Base-by-base conservation (phyloP, 2,329 filamentous ascomycete species). In the Paecilomyces fulvus region DNA sequence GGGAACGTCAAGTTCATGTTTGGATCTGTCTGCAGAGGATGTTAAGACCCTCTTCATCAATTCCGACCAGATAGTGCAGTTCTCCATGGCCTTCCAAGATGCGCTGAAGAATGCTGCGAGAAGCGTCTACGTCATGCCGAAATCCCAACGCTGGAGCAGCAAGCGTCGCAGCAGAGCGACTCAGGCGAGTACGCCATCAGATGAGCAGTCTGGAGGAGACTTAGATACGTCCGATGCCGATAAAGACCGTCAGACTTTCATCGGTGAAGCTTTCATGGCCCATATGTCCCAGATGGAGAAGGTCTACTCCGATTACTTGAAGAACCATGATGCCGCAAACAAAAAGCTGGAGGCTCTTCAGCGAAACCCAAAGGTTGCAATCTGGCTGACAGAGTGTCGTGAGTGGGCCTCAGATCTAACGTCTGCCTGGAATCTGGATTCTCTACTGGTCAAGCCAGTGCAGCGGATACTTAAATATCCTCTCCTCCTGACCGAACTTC, bases 381-480 rank as follows among this genome's bases (percentile, higher is more conserved):
- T 95, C 53, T 99, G 94, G 94, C 79, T 97, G 52, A 87, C 87
- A 57, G 92, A 96, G 72, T 99, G 94, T 73, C 91, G 94, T 66
- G 86, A 90, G 64, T 92, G 92, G 66, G 92, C 92, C 11, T 89
- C 90, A 64, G 94, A 96, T 69, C 81, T 99, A 60, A 99, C 94
- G 0, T 85, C 86, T 25, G 92, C 94, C 0, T 99, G 94, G 94
- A 89, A 95, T 71, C 74, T 99, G 59, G 92, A 96, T 71, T 95
- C 94, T 0, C 79, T 99, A n/a, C 82, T 99, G 20, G 92, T 99
- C 68, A 99, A 99, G 73, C 94, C 94, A 1, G 92, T 95, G 71
- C 94, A 99, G 73, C 85, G 94, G 51, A 87, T 97, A 60, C 86
- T 92, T 31, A 96, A 96, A 67, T 99, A 97, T 67, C 91, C 91